Percentiles rank a stretch among this genome's conserved stretches.
Evolutionary conservation across 164 flowering plant species (phyloP).

Genomic region (Vitis cinerea): DNA sequence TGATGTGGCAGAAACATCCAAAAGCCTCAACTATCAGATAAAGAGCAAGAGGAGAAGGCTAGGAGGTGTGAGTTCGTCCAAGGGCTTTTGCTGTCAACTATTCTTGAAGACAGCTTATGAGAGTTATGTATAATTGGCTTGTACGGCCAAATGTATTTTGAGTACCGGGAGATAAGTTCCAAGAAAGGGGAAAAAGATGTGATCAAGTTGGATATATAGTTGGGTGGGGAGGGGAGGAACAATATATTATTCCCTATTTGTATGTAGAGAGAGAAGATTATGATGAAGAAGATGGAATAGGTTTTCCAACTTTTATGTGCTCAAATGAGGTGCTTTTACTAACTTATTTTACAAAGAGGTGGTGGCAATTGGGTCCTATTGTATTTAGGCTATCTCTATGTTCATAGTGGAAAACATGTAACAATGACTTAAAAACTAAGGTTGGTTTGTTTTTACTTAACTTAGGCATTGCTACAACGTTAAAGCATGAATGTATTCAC

Average conservation of each 20-base stretch:
- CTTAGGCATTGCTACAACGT: too few relatives aligned
- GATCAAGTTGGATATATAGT: too few relatives aligned
- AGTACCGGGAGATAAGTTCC: background rate
- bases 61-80: slow-evolving; percentile 46
- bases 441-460: too few relatives aligned
- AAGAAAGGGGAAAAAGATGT: background rate
- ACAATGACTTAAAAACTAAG: too few relatives aligned
- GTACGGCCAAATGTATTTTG: background rate
- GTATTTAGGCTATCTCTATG: too few relatives aligned
- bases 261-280: slow-evolving; percentile 13
- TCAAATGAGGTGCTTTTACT: too few relatives aligned
- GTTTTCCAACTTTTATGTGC: background rate
- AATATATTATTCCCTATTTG: slow-evolving; percentile 5
- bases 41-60: slow-evolving; percentile 56
- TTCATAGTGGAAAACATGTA: too few relatives aligned
- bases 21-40: slow-evolving; percentile 29
- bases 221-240: too few relatives aligned
- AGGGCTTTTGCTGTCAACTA: slow-evolving; percentile 49
- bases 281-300: slow-evolving; percentile 21
- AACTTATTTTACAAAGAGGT: too few relatives aligned
- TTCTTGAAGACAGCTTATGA: slow-evolving; percentile 36
- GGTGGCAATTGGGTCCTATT: too few relatives aligned
- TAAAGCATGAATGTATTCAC: too few relatives aligned
- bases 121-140: too few relatives aligned
- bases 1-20: slow-evolving; percentile 23